Conservation (phyloP, 805 yeast species). For the Hanseniaspora nectarophila region DNA sequence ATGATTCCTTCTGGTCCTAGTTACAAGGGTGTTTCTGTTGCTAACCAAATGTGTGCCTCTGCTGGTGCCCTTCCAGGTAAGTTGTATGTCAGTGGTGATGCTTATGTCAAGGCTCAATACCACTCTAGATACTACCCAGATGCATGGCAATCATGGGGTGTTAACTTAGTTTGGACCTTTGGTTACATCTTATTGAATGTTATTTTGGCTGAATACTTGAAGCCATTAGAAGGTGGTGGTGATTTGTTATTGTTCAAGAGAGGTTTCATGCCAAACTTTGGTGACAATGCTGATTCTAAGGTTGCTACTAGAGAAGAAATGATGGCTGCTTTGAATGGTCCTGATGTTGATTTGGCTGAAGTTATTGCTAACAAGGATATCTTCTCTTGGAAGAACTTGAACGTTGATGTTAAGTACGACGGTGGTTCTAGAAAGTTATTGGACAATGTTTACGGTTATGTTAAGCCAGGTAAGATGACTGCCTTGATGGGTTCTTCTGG, state of each 20-base stretch:
- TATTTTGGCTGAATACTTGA: constrained; percentile 29
- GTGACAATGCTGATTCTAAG: constrained; percentile 30
- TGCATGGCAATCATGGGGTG: constrained; percentile 56
- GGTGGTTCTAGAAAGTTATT: constrained; percentile 46
- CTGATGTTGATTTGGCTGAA: constrained; percentile 25
- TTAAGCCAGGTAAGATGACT: constrained; percentile 68
- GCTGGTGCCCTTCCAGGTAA: constrained; percentile 41
- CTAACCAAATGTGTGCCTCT: constrained; percentile 39
- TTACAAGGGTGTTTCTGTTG: constrained; percentile 33
- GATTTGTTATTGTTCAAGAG: constrained; percentile 35
- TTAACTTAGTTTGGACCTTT: constrained; percentile 37
- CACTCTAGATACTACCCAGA: constrained; percentile 33
- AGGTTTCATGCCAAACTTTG: constrained; percentile 31
- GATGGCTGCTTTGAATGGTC: constrained; percentile 29
- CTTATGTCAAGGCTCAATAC: constrained; percentile 32
- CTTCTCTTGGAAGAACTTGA: constrained; percentile 61
- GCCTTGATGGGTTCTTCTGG: constrained; percentile 82
- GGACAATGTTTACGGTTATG: constrained; percentile 54
- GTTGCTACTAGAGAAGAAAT: constrained; percentile 32
- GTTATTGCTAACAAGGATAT: constrained; percentile 36
- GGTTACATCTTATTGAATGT: constrained; percentile 29
- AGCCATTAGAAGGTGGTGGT: constrained; percentile 31
- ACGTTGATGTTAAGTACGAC: constrained; percentile 53
- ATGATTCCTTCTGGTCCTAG: constrained; percentile 47
- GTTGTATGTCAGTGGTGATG: constrained; percentile 35